Conservation (phyloP, 805 yeast species). For the Torulaspora microellipsoides region DNA sequence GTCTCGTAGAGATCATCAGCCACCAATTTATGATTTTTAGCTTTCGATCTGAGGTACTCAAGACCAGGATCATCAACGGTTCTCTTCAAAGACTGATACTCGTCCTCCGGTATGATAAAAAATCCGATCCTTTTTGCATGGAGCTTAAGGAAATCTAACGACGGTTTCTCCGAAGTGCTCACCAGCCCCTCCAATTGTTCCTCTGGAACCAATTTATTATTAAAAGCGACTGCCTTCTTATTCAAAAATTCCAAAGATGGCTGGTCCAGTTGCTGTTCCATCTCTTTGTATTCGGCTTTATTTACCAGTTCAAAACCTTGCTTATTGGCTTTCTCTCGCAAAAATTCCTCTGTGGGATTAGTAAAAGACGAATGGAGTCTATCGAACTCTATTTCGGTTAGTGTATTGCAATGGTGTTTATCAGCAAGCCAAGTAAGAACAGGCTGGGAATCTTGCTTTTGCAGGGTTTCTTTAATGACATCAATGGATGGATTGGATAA, state of each 20-base stretch:
- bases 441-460: conserved; percentile 1
- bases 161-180: conserved; percentile 5
- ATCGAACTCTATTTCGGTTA: conserved; percentile 21
- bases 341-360: conserved; percentile 21
- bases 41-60: conserved; percentile 12
- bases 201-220: conserved; percentile 16
- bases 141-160: conserved; percentile 16
- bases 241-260: conserved; percentile 12
- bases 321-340: conserved; percentile 20
- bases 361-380: conserved; percentile 19
- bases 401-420: conserved; percentile 12
- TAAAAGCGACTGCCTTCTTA: conserved; percentile 13
- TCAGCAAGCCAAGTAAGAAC: conserved; percentile 11
- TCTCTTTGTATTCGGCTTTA: conserved; percentile 8
- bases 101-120: conserved; percentile 4
- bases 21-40: conserved; percentile 6
- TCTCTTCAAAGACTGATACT: not conserved
- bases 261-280: conserved; percentile 1
- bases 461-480: not conserved
- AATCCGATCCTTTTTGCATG: conserved; percentile 25
- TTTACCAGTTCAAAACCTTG: conserved; percentile 14
- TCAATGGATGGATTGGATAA: conserved; percentile 21
- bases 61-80: conserved; percentile 12
- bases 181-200: conserved; percentile 10
- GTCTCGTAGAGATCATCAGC: conserved; percentile 1